Evolutionary conservation across 2,329 filamentous ascomycete genomes (phyloP).

Genomic region (Coniochaeta prunicola): DNA sequence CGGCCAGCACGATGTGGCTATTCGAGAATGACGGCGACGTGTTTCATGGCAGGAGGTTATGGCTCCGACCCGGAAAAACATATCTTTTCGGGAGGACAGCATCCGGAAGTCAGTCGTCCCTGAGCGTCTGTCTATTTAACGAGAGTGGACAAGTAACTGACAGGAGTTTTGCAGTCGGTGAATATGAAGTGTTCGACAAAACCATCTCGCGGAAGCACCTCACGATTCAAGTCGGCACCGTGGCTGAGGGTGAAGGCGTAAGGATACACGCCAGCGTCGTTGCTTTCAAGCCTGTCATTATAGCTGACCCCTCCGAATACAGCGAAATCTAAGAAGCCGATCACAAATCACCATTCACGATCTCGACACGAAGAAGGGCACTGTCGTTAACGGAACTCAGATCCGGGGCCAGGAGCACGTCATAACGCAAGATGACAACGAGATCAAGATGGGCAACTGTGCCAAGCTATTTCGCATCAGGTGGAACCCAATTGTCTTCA

Average conservation of each 20-base stretch:
- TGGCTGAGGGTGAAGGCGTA: constrained; percentile 62
- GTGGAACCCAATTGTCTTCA: constrained; percentile 77
- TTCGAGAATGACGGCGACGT: constrained; percentile 50
- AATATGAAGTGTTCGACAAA: constrained; percentile 66
- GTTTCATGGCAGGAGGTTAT: constrained; percentile 59
- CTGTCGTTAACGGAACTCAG: constrained; percentile 64
- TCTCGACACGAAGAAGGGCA: constrained; percentile 77
- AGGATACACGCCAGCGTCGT: constrained; percentile 13
- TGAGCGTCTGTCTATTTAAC: background rate
- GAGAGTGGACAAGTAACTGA: background rate
- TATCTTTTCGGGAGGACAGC: constrained; percentile 80
- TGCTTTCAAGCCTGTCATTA: background rate
- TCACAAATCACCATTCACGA: constrained; percentile 72
- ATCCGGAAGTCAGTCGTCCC: constrained; percentile 41
- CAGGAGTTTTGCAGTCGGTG: constrained; percentile 41
- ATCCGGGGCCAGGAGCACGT: constrained; percentile 55
- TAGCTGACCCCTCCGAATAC: constrained; percentile 1
- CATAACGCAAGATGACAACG: constrained; percentile 51
- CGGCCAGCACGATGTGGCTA: constrained; percentile 49
- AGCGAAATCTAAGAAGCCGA: constrained; percentile 57
- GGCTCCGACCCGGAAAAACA: constrained; percentile 78
- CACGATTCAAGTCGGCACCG: constrained; percentile 62
- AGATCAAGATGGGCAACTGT: constrained; percentile 66
- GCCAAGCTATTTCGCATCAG: constrained; percentile 56
- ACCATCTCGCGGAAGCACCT: constrained; percentile 87